Evolutionary conservation across 257 asterid species (phyloP), one percentile per base, ranked within the genome.

Genomic region (Ballota nigra): DNA sequence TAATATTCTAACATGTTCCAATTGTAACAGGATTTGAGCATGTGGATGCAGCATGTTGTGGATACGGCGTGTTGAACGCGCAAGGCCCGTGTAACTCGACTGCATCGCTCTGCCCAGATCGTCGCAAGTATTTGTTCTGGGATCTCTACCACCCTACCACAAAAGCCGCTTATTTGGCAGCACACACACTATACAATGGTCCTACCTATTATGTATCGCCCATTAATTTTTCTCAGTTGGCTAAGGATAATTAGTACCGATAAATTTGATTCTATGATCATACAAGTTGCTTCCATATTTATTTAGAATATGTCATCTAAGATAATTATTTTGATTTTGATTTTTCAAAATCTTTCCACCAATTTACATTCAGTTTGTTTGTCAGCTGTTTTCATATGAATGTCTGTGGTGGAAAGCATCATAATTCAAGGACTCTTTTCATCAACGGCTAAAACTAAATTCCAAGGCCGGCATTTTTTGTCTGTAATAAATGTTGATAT

Each of bases 31-130:
- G 83, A 13, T 80, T 90, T 63, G 77, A 66, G 58, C 82, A 72
- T 34, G 88, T 81, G 81, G 85, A 80, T 66, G 67, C 84, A 9
- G 88, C 93, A 26, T 90, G 96, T 83, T 90, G 97, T 41, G 97
- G 97, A 61, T 29, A n/a, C 12, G 93, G 97, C 66, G 28, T 34
- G 57, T 34, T 71, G 16, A 78, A 76, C 28, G 87, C 94, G 19
- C 55, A 67, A 22, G 76, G 64, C 40, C 76, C 70, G 31, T 89
- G 94, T 69, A 85, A 75, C 68, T 8, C 61, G 20, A 57, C 79
- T 8, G 83, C 90, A 7, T 53, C 80, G 2, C 53, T 89, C 45
- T 87, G 91, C 77, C 8, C 73, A 0, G 84, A 85, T 60, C 86
- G 86, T 5, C 47, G 81, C 4, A 60, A 76, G 62, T 89, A 71